Base-by-base conservation (phyloP, 1,284 basidiomycete species). In the Sanghuangporus weigelae region DNA sequence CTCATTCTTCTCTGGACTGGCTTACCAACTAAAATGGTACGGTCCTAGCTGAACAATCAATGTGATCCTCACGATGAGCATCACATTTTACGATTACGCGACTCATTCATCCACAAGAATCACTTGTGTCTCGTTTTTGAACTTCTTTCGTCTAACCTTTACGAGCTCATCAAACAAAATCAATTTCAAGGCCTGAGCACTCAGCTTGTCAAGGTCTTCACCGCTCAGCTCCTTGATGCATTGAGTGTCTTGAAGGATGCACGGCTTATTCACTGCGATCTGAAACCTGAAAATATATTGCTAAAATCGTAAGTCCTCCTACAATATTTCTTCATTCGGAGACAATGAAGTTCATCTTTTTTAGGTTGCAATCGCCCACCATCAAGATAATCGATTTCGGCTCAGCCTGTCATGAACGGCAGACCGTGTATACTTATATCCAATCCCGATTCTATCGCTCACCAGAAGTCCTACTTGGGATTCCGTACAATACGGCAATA, bases 351-450 rank as follows among this genome's bases (percentile, higher is more conserved):
- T 5, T 31, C 55, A 11, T 57, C 31, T 48, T 53, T 10, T 44
- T 19, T 72, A 96, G 93, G 36, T 81, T 99, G 42, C 95, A 98
- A 81, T 96, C 96, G 36, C 97, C 97, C 1, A 91, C 95, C 74
- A 98, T 99, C 81, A 99, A 99, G 78, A 92, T 99, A 63, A 98
- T 99, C 73, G 96, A 99, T 78, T 99, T 98, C 77, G 97, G 96
- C 57, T 98, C 96, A 19, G 95, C 96, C 19, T 99, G 97, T 74
- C 95, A 98, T 75, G 97, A 98, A 76, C 89, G 94, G 70, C 95
- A 98, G 77, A 99, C 96, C 5, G 96, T 99, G 53, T 99, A 99
- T 75, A 99, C 97, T 1, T 99, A 99, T 77, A 99, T 99, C 73
- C 96, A 99, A 74, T 98, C 96, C 8, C 86, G 96, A 57, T 99